These are phyloP conservation scores for Globisporangium heterothallicum DNA, from an alignment of 352 stramenopile genomes.

Conservation along the genomic window DNA sequence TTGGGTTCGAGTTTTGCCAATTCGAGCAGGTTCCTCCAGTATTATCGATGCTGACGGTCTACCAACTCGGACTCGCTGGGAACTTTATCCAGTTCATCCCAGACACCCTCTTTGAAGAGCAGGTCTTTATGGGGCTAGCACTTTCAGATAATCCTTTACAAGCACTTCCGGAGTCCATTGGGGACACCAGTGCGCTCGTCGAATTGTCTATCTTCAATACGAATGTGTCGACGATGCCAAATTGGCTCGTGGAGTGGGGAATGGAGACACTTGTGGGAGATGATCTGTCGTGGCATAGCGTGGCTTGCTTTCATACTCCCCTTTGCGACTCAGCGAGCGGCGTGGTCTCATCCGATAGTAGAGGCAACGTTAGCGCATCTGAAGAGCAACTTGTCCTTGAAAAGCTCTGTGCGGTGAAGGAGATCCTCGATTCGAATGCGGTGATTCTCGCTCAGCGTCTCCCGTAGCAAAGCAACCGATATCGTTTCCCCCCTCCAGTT, in stretches of 20 bases:
- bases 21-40: conserved; percentile 33
- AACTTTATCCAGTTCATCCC: conserved; percentile 26
- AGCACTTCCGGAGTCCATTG: conserved; percentile 17
- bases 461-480: too few species aligned
- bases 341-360: too few species aligned
- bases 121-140: conserved; percentile 44
- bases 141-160: conserved; percentile 35
- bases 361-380: too few species aligned
- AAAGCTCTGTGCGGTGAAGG: too few species aligned
- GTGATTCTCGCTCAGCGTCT: too few species aligned
- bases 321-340: background rate
- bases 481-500: too few species aligned
- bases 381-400: too few species aligned
- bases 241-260: too few species aligned
- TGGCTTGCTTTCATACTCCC: background rate
- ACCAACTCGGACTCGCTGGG: conserved; percentile 19
- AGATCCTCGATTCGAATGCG: too few species aligned
- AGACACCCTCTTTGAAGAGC: conserved; percentile 55
- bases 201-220: too few species aligned
- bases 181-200: conserved; percentile 22
- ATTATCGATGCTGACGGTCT: conserved; percentile 42
- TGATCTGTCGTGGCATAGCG: background rate
- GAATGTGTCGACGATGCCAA: too few species aligned
- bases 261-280: background rate
- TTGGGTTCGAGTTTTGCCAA: background rate